Conservation (phyloP, 257 asterid genomes). For the Leonotis leonurus region DNA sequence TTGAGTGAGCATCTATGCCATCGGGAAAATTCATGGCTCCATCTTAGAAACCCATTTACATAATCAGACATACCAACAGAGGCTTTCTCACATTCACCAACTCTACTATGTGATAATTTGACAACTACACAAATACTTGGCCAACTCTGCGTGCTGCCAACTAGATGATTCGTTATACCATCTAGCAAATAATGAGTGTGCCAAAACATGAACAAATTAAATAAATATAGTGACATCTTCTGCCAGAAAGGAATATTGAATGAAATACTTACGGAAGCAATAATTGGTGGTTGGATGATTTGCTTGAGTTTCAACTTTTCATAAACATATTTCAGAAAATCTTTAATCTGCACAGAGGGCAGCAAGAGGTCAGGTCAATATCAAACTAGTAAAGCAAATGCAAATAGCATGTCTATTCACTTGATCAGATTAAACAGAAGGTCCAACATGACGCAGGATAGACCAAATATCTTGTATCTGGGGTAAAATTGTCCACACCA, state of each 20-base stretch:
- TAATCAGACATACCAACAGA: too few species aligned
- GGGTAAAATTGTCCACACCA: neutral
- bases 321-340: slow-evolving; percentile 56
- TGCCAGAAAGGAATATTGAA: neutral
- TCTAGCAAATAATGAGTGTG: neutral
- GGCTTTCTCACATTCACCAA: too few species aligned
- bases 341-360: slow-evolving; percentile 47
- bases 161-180: neutral
- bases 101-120: neutral
- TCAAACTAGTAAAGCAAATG: neutral
- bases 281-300: slow-evolving; percentile 88
- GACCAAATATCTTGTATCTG: neutral
- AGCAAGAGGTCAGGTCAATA: slow-evolving; percentile 1
- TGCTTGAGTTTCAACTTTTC: slow-evolving; percentile 94
- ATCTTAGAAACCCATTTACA: neutral
- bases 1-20: neutral
- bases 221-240: neutral
- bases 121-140: neutral
- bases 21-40: neutral
- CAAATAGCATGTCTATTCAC: slow-evolving; percentile 3
- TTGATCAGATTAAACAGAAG: neutral
- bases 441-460: neutral
- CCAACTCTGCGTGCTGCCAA: neutral
- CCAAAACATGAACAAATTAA: neutral
- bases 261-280: slow-evolving; percentile 82